phyloP scores from a whole-genome alignment of 257 asterid genomes.

The Przewalskia tangutica region DNA sequence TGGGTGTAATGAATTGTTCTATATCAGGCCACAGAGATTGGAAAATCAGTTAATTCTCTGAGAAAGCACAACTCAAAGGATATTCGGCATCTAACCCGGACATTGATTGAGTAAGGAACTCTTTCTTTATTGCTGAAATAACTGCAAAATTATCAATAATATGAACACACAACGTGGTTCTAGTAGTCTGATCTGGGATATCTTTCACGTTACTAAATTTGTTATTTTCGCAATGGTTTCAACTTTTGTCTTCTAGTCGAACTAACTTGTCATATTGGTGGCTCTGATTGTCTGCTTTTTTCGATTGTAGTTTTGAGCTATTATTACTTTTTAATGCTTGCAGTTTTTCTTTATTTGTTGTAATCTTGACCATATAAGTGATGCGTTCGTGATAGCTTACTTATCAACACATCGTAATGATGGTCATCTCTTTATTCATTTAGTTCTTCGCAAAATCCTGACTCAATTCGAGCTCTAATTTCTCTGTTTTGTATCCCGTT shows the following conservation, averaged over 20 bases:
- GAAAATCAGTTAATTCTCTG: constrained; percentile 39
- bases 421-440: background rate
- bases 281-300: background rate
- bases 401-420: background rate
- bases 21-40: constrained; percentile 53
- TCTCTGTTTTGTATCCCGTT: background rate
- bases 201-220: background rate
- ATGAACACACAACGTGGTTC: background rate
- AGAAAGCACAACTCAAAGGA: constrained; percentile 46
- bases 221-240: background rate
- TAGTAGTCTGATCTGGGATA: background rate
- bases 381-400: background rate
- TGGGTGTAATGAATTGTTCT: constrained; percentile 4
- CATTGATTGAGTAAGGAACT: constrained; percentile 33
- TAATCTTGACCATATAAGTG: background rate
- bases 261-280: background rate
- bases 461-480: background rate
- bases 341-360: background rate
- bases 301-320: background rate
- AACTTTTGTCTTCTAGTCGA: background rate
- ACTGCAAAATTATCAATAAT: background rate
- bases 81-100: constrained; percentile 30
- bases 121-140: constrained; percentile 7
- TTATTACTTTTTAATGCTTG: background rate
- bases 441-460: background rate